Evolutionary conservation across 1,139 yeast genomes (phyloP).

Genomic region (Geotrichum candidum): DNA sequence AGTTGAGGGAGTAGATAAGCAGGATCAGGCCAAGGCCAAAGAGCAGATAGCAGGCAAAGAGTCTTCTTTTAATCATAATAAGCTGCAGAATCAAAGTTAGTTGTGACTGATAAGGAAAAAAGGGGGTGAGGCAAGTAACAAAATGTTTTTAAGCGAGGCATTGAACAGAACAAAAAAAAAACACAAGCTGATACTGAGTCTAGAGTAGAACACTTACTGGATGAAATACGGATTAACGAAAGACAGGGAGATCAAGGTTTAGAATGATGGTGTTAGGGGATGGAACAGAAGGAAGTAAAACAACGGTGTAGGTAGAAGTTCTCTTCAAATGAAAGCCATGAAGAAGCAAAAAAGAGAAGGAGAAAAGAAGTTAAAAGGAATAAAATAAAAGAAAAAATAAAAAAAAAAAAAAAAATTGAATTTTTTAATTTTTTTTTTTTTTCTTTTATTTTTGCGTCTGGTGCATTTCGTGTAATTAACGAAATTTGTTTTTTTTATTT

Average conservation of each 20-base stretch:
- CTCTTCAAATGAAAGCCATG: not conserved
- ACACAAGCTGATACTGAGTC: not conserved
- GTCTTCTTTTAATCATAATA: constrained; percentile 17
- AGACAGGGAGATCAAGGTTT: not conserved
- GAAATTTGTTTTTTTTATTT: too few relatives aligned
- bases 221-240: not conserved
- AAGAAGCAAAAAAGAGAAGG: not conserved
- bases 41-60: constrained; percentile 16
- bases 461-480: too few relatives aligned
- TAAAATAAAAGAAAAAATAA: too few relatives aligned
- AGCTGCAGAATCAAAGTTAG: not conserved
- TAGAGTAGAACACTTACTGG: not conserved
- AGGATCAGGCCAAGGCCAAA: constrained; percentile 15
- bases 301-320: not conserved
- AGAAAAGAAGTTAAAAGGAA: too few relatives aligned
- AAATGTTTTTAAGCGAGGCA: not conserved
- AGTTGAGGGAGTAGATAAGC: constrained; percentile 16
- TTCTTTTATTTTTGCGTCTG: too few relatives aligned
- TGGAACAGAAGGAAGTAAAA: not conserved
- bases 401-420: too few relatives aligned
- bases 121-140: not conserved
- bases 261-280: not conserved
- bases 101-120: not conserved
- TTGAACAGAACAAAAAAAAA: too few relatives aligned
- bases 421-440: too few relatives aligned